A percentile compares a stretch with the other conserved stretches of the same genome.
Evolutionary conservation across 345 rosid genomes (phyloP).

Genomic region (Sapria himalayana): DNA sequence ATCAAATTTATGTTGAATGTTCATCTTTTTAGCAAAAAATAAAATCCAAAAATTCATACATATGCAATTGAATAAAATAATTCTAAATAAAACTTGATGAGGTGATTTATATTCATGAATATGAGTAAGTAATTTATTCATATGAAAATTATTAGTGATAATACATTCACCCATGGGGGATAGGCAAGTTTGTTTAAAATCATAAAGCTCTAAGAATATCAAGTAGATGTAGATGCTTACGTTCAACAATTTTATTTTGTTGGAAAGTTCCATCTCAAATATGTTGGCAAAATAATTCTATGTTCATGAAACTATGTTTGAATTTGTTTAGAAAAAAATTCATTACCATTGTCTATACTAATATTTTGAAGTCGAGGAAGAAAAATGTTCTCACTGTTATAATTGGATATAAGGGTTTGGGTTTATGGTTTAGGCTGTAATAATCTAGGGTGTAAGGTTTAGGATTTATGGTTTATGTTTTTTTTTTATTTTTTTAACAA

Average conservation of each 20-base stretch:
- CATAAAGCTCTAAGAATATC: not conserved
- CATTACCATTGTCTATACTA: not conserved
- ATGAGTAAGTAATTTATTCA: not conserved
- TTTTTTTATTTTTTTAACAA: too few relatives aligned
- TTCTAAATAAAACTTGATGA: not conserved
- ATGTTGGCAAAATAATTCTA: not conserved
- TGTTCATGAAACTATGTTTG: not conserved
- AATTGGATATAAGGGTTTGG: too few relatives aligned
- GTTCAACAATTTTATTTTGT: not conserved
- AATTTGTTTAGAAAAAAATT: not conserved
- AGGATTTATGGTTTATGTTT: too few relatives aligned
- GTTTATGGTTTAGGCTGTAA: too few relatives aligned
- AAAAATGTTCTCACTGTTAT: not conserved
- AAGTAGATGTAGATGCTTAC: too few relatives aligned
- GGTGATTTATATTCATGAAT: not conserved
- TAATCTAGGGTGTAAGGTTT: too few relatives aligned
- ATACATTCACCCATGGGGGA: not conserved
- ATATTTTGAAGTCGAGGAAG: not conserved
- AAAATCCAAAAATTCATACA: not conserved
- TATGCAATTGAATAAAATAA: too few relatives aligned
- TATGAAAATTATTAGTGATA: not conserved
- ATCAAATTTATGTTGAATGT: not conserved
- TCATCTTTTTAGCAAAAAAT: not conserved
- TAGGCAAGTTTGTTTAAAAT: not conserved
- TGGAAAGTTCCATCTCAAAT: not conserved